These are phyloP conservation scores for Ramicandelaber brevisporus DNA, from an alignment of 192 early-diverging fungal genomes.

Conservation along the genomic window DNA sequence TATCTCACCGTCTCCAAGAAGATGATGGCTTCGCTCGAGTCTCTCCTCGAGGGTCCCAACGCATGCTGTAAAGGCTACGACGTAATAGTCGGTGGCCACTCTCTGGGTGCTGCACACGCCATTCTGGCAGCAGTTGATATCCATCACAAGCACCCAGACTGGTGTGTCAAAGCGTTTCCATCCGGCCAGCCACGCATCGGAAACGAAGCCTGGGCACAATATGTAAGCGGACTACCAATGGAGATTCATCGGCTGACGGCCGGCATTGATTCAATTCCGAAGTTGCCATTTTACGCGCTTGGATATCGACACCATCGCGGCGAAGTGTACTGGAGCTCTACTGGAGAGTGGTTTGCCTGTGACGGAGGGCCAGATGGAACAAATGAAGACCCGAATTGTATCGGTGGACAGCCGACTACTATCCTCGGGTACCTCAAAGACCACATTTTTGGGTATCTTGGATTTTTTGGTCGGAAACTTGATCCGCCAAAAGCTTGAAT, in stretches of 20 bases:
- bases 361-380: too few relatives aligned
- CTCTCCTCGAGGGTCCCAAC: too few relatives aligned
- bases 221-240: constrained; percentile 6
- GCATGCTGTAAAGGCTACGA: constrained; percentile 6
- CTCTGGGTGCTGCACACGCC: constrained; percentile 15
- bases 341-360: too few relatives aligned
- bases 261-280: constrained; percentile 15
- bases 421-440: too few relatives aligned
- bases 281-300: constrained; percentile 17
- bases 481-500: too few relatives aligned
- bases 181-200: constrained; percentile 18
- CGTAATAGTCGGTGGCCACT: constrained; percentile 18
- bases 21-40: too few relatives aligned
- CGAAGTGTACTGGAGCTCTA: constrained; percentile 16
- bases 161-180: too few relatives aligned
- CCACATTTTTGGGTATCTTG: too few relatives aligned
- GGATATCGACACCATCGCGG: constrained; percentile 14
- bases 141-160: constrained; percentile 3
- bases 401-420: too few relatives aligned
- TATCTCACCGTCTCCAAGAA: constrained; percentile 11
- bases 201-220: constrained; percentile 11
- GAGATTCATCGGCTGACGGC: constrained; percentile 12
- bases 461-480: too few relatives aligned
- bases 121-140: constrained; percentile 13
- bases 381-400: too few relatives aligned